Evolutionary conservation across 2,329 filamentous ascomycete species (phyloP).

Genomic region (Alternaria sp.): DNA sequence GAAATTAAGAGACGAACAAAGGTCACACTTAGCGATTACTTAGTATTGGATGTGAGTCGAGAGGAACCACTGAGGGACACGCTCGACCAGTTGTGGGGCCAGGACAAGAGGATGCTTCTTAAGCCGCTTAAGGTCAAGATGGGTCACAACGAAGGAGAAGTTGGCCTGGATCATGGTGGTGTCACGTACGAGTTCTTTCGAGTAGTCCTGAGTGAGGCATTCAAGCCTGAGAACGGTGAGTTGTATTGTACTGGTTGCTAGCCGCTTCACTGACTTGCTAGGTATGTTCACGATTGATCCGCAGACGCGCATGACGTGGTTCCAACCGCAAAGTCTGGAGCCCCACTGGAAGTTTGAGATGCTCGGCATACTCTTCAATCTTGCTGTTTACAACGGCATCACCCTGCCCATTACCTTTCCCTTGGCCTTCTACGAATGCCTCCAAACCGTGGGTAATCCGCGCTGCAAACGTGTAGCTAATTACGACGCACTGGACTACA

Average conservation of each 20-base stretch:
- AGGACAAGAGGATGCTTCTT: conserved; percentile 81
- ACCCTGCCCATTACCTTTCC: conserved; percentile 92
- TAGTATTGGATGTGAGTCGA: conserved; percentile 57
- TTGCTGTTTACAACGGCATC: conserved; percentile 92
- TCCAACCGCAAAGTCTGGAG: conserved; percentile 81
- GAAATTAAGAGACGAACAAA: conserved; percentile 46
- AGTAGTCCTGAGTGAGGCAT: conserved; percentile 78
- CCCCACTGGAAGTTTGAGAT: conserved; percentile 91
- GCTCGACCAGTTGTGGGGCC: conserved; percentile 88
- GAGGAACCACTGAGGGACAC: conserved; percentile 54
- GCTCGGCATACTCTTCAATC: conserved; percentile 82
- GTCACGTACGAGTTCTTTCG: conserved; percentile 98
- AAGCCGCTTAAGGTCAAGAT: conserved; percentile 88
- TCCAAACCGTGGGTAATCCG: conserved; percentile 67
- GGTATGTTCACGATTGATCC: conserved; percentile 80
- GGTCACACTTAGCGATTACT: conserved; percentile 50
- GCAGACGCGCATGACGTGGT: conserved; percentile 83
- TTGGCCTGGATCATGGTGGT: conserved; percentile 91
- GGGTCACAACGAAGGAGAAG: conserved; percentile 80
- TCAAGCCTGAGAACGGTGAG: conserved; percentile 77
- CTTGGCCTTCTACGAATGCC: conserved; percentile 79
- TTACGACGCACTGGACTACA: conserved; percentile 66
- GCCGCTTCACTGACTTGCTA: conserved; percentile 32
- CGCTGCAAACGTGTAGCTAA: not conserved
- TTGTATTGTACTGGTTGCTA: not conserved